Conservation (phyloP, 2,329 filamentous ascomycete genomes). For the Xylaria sp. region DNA sequence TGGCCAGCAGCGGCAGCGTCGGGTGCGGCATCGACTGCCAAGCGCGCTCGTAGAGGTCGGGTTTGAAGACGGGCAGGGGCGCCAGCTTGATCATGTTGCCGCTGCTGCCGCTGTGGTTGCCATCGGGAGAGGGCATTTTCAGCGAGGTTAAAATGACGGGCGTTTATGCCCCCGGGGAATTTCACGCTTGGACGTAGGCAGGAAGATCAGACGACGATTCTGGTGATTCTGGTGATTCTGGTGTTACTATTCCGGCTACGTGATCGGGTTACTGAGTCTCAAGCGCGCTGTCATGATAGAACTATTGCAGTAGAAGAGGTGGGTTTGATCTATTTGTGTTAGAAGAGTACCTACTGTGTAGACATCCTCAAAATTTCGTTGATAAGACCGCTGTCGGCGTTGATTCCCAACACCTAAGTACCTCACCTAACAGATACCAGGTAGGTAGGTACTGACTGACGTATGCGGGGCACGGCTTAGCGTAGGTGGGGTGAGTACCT, state of each 20-base stretch:
- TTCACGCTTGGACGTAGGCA: too few relatives aligned
- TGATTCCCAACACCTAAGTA: neutral
- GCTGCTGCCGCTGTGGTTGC: too few relatives aligned
- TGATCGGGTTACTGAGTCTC: too few relatives aligned
- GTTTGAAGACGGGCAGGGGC: conserved; percentile 55
- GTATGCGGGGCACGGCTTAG: conserved; percentile 22
- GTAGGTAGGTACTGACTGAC: too few relatives aligned
- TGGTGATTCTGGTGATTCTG: too few relatives aligned
- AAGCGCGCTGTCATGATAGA: neutral
- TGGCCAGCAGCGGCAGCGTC: conserved; percentile 83
- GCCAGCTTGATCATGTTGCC: conserved; percentile 40
- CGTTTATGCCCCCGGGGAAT: too few relatives aligned
- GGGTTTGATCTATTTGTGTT: too few relatives aligned
- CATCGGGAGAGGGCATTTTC: conserved; percentile 13
- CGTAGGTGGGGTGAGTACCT: conserved; percentile 9
- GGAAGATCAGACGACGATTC: too few relatives aligned
- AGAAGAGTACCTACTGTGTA: neutral
- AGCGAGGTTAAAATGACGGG: too few relatives aligned
- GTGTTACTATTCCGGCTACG: too few relatives aligned
- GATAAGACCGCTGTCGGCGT: neutral
- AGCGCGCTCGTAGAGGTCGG: conserved; percentile 69
- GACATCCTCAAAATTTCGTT: neutral
- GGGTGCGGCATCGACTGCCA: conserved; percentile 89
- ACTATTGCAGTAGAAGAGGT: neutral
- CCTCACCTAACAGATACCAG: too few relatives aligned